phyloP scores from a whole-genome alignment of 345 rosid genomes.

The Salix udensis region DNA sequence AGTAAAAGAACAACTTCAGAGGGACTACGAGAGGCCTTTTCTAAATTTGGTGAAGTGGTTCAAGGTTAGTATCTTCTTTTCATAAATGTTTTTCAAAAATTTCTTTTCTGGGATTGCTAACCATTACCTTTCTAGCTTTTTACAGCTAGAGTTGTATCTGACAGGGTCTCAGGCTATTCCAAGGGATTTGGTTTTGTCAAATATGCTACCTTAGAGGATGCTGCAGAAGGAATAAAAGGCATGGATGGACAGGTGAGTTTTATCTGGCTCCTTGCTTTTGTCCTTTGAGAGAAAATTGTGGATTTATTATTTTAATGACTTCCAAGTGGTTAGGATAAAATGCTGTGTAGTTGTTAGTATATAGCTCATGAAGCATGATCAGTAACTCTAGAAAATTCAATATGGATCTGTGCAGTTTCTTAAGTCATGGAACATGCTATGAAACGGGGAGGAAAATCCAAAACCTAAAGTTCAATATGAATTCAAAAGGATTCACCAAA shows the following conservation, averaged over 20 bases:
- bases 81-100: background rate
- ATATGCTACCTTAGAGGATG: slow-evolving; percentile 69
- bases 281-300: background rate
- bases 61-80: slow-evolving; percentile 48
- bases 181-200: slow-evolving; percentile 94
- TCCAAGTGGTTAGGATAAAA: background rate
- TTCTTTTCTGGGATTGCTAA: slow-evolving; percentile 7
- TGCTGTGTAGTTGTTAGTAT: background rate
- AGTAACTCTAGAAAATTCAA: background rate
- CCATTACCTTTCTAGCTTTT: slow-evolving; percentile 6
- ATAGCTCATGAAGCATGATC: background rate
- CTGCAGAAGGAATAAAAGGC: slow-evolving; percentile 75
- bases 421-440: background rate
- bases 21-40: slow-evolving; percentile 60
- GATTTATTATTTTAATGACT: background rate
- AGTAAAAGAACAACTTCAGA: slow-evolving; percentile 75
- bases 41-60: slow-evolving; percentile 72
- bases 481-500: background rate
- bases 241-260: slow-evolving; percentile 85
- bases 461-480: background rate
- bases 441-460: background rate
- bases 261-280: background rate
- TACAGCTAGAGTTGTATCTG: slow-evolving; percentile 76
- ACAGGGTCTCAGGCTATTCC: slow-evolving; percentile 73
- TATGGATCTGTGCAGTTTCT: background rate